These are phyloP conservation scores for Pichia sp. DNA, from an alignment of 1,139 yeast genomes.

Conservation along the genomic window DNA sequence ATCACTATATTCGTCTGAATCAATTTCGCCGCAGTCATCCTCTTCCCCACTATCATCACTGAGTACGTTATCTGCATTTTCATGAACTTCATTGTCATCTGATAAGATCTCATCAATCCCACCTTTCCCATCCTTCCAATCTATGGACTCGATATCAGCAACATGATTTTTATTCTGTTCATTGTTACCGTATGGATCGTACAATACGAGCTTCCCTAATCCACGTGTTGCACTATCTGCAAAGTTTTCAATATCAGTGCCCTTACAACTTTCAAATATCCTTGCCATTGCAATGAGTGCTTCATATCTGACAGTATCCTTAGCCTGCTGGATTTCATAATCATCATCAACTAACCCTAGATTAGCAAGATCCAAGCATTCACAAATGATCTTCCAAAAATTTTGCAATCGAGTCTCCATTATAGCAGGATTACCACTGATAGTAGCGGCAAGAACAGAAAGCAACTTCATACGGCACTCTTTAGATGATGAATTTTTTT, in stretches of 20 bases:
- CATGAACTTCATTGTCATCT: not conserved
- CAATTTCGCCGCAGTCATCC: slow-evolving; percentile 38
- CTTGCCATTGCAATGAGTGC: slow-evolving; percentile 37
- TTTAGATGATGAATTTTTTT: slow-evolving; percentile 9
- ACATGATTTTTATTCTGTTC: slow-evolving; percentile 31
- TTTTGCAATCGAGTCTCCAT: slow-evolving; percentile 11
- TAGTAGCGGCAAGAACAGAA: slow-evolving; percentile 23
- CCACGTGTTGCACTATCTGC: no score
- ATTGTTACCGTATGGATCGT: slow-evolving; percentile 48
- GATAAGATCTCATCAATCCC: no score
- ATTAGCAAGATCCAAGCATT: slow-evolving; percentile 28
- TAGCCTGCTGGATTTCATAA: slow-evolving; percentile 31
- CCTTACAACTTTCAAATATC: slow-evolving; percentile 25
- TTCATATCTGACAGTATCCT: slow-evolving; percentile 46
- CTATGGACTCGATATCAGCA: no score
- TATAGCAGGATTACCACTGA: slow-evolving; percentile 25
- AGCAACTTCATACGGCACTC: slow-evolving; percentile 18
- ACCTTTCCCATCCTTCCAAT: no score
- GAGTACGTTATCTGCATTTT: slow-evolving; percentile 15
- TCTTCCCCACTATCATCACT: slow-evolving; percentile 35
- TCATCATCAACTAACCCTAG: slow-evolving; percentile 23
- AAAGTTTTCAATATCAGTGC: no score
- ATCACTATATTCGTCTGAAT: slow-evolving; percentile 34
- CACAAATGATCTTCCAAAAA: slow-evolving; percentile 24
- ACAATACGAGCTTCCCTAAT: no score